Evolutionary conservation across 768 basidiomycete species (phyloP).

Genomic region (Pleurotus pulmonarius): DNA sequence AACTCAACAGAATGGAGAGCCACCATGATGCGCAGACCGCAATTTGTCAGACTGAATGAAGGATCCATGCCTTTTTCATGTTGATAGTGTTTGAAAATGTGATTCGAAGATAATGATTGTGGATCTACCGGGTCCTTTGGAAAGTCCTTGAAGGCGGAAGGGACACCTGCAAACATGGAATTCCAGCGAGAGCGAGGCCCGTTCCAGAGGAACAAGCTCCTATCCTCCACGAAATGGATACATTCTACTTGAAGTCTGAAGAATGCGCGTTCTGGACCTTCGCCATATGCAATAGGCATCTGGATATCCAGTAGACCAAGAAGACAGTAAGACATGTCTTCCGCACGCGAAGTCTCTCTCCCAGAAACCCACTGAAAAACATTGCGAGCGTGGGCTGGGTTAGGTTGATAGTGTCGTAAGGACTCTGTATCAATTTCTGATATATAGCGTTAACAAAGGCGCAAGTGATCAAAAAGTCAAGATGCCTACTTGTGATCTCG

Average conservation of each 20-base stretch:
- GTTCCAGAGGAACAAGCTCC: not conserved
- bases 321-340: constrained; percentile 4
- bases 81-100: too few relatives aligned
- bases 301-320: not conserved
- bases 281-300: not conserved
- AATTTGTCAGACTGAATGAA: not conserved
- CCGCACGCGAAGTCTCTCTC: not conserved
- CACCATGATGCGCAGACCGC: not conserved
- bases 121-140: not conserved
- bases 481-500: not conserved
- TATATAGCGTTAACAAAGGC: not conserved
- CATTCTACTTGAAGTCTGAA: not conserved
- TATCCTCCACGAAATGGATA: not conserved
- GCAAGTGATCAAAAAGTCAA: not conserved
- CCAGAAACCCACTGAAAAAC: not conserved
- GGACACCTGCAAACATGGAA: not conserved
- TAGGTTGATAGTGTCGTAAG: too few relatives aligned
- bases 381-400: too few relatives aligned
- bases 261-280: not conserved
- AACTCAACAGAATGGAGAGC: not conserved
- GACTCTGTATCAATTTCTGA: not conserved
- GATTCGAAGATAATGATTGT: not conserved
- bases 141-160: constrained; percentile 26
- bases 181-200: not conserved
- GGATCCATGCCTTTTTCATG: not conserved